A percentile compares a stretch with the other conserved stretches of the same genome.
Evolutionary conservation across 495 filamentous ascomycete genomes (phyloP).

Genomic region (Xanthoparmelia taractica): DNA sequence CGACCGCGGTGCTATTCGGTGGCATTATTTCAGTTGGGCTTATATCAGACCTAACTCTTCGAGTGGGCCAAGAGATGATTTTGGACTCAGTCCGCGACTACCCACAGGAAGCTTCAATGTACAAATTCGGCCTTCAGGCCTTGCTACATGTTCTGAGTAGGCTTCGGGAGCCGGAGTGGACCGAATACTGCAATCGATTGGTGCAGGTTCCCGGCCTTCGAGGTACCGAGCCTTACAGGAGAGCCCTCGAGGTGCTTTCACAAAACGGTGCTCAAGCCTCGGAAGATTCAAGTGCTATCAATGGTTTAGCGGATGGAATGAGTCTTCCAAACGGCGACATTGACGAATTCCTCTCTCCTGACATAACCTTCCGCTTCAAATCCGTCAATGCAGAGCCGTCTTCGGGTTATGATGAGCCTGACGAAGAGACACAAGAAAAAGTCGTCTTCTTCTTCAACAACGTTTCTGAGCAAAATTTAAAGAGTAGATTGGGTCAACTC

Average conservation of each 20-base stretch:
- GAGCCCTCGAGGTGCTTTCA: constrained; percentile 70
- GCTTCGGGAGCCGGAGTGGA: constrained; percentile 70
- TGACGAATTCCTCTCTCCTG: constrained; percentile 50
- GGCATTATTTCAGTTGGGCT: constrained; percentile 91
- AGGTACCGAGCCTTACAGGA: constrained; percentile 73
- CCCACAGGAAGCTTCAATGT: constrained; percentile 76
- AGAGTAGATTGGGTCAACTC: constrained; percentile 71
- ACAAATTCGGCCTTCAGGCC: constrained; percentile 96
- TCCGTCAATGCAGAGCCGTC: constrained; percentile 69
- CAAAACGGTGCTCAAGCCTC: constrained; percentile 43
- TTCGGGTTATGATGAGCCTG: constrained; percentile 62
- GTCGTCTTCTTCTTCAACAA: constrained; percentile 97
- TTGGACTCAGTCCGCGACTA: constrained; percentile 86
- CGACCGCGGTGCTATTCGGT: constrained; percentile 92
- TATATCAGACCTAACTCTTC: constrained; percentile 79
- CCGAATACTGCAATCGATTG: constrained; percentile 75
- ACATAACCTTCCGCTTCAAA: constrained; percentile 56
- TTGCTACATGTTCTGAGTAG: constrained; percentile 76
- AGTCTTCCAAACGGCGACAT: constrained; percentile 55
- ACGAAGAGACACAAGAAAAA: constrained; percentile 78
- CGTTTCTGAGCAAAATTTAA: constrained; percentile 78
- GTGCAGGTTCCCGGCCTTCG: constrained; percentile 72
- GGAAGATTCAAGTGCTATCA: constrained; percentile 25
- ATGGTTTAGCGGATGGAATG: constrained; percentile 35
- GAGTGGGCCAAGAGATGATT: constrained; percentile 91